Evolutionary conservation across 1,284 basidiomycete species (phyloP).

Genomic region (Schizophyllum amplum): DNA sequence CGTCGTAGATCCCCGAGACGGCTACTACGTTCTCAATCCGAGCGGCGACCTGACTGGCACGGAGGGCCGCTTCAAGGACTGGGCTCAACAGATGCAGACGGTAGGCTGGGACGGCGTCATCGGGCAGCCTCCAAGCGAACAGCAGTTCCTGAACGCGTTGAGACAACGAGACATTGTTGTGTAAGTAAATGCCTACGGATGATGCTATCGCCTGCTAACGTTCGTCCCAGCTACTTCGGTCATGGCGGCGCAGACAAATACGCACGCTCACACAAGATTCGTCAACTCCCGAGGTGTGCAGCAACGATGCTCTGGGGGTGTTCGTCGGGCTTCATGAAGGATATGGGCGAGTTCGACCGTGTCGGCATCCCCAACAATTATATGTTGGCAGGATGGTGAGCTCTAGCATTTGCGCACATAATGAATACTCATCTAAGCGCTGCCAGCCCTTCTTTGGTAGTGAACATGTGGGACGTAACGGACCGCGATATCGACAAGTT

Average conservation of each 20-base stretch:
- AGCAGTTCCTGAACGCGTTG: constrained; percentile 71
- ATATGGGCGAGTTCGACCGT: constrained; percentile 91
- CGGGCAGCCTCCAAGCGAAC: constrained; percentile 72
- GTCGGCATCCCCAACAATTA: constrained; percentile 91
- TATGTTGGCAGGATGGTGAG: constrained; percentile 92
- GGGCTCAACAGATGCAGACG: constrained; percentile 62
- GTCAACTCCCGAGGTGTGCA: constrained; percentile 77
- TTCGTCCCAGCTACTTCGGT: constrained; percentile 79
- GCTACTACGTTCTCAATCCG: constrained; percentile 88
- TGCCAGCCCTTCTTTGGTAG: constrained; percentile 81
- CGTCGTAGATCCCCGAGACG: constrained; percentile 55
- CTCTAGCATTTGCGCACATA: background rate
- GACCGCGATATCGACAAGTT: constrained; percentile 96
- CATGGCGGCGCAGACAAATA: constrained; percentile 97
- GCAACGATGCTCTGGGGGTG: constrained; percentile 98
- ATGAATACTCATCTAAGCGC: constrained; percentile 5
- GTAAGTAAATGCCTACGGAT: constrained; percentile 40
- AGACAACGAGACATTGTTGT: constrained; percentile 73
- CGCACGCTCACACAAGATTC: constrained; percentile 77
- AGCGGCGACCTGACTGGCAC: constrained; percentile 85
- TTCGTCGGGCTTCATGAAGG: constrained; percentile 82
- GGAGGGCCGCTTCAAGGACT: constrained; percentile 73
- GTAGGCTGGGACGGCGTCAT: constrained; percentile 81
- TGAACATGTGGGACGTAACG: constrained; percentile 97
- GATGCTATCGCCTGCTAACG: constrained; percentile 5